phyloP scores from a whole-genome alignment of 2,329 filamentous ascomycete genomes.

The Dissoconium aciculare region DNA sequence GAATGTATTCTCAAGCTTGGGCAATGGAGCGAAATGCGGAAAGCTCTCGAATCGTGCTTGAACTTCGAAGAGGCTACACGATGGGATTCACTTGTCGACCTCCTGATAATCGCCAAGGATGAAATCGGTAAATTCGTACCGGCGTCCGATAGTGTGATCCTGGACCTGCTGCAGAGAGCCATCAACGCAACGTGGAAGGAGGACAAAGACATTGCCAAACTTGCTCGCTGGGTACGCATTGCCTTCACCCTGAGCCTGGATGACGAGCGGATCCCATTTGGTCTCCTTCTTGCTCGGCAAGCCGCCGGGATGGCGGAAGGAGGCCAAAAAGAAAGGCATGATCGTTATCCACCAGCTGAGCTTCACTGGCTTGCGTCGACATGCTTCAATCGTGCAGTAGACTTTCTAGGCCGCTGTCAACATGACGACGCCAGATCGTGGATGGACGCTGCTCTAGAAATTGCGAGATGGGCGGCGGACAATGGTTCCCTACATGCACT shows the following conservation, averaged over 20 bases:
- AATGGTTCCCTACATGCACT: conserved; percentile 24
- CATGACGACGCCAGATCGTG: conserved; percentile 40
- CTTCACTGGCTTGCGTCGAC: conserved; percentile 61
- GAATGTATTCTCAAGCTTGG: conserved; percentile 56
- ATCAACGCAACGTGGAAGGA: conserved; percentile 49
- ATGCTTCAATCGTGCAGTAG: conserved; percentile 55
- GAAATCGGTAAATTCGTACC: conserved; percentile 3
- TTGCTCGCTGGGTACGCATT: conserved; percentile 66
- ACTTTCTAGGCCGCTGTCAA: conserved; percentile 22
- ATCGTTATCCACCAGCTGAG: conserved; percentile 49
- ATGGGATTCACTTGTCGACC: conserved; percentile 34
- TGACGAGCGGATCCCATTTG: conserved; percentile 22
- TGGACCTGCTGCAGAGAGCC: conserved; percentile 43
- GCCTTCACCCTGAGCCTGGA: conserved; percentile 56
- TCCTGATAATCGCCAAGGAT: conserved; percentile 31
- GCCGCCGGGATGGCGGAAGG: conserved; percentile 38
- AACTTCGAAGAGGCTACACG: conserved; percentile 18
- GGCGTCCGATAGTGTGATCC: conserved; percentile 9
- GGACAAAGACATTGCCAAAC: conserved; percentile 40
- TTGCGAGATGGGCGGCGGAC: conserved; percentile 47
- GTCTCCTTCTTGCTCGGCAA: conserved; percentile 43
- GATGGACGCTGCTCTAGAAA: conserved; percentile 46
- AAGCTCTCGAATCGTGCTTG: conserved; percentile 39
- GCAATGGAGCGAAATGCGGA: conserved; percentile 50
- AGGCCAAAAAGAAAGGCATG: conserved; percentile 7